Conservation (phyloP, 2,329 filamentous ascomycete genomes). For the Penicillium digitatum region DNA sequence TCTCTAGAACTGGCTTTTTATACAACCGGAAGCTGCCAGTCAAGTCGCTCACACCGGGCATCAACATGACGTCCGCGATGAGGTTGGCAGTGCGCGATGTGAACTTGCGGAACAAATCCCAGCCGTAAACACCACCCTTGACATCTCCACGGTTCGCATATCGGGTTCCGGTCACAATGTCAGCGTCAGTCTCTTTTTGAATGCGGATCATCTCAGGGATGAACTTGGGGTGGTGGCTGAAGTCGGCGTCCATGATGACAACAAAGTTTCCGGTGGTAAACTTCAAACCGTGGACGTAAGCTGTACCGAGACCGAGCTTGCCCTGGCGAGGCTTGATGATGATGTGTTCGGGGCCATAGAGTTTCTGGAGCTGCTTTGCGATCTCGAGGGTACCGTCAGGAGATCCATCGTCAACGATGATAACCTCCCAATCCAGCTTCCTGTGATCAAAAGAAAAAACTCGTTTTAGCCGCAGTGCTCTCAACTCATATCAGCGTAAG, state of each 20-base stretch:
- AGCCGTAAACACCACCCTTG: slow-evolving; percentile 80
- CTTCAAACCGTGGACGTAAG: slow-evolving; percentile 90
- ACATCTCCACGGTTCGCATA: slow-evolving; percentile 69
- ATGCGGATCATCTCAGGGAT: slow-evolving; percentile 87
- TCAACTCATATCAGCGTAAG: background rate
- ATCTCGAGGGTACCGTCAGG: slow-evolving; percentile 92
- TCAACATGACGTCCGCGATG: slow-evolving; percentile 89
- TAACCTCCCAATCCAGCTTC: slow-evolving; percentile 91
- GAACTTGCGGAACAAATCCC: slow-evolving; percentile 84
- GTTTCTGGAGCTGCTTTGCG: slow-evolving; percentile 82
- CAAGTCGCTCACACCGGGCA: slow-evolving; percentile 90
- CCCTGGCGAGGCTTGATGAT: slow-evolving; percentile 82
- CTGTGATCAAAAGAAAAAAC: slow-evolving; percentile 45
- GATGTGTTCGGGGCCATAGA: slow-evolving; percentile 72
- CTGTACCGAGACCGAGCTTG: slow-evolving; percentile 94
- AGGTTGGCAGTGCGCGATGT: slow-evolving; percentile 77
- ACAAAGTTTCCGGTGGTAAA: slow-evolving; percentile 90
- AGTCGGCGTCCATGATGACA: slow-evolving; percentile 99
- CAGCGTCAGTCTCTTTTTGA: slow-evolving; percentile 75
- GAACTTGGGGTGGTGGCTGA: slow-evolving; percentile 98
- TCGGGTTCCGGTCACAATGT: slow-evolving; percentile 94
- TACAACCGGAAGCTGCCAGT: slow-evolving; percentile 94
- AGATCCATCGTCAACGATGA: slow-evolving; percentile 97
- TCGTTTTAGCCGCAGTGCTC: slow-evolving; percentile 1
- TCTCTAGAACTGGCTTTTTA: slow-evolving; percentile 83